Base-by-base conservation (phyloP, 257 asterid species). In the Solanum dulcamara region DNA sequence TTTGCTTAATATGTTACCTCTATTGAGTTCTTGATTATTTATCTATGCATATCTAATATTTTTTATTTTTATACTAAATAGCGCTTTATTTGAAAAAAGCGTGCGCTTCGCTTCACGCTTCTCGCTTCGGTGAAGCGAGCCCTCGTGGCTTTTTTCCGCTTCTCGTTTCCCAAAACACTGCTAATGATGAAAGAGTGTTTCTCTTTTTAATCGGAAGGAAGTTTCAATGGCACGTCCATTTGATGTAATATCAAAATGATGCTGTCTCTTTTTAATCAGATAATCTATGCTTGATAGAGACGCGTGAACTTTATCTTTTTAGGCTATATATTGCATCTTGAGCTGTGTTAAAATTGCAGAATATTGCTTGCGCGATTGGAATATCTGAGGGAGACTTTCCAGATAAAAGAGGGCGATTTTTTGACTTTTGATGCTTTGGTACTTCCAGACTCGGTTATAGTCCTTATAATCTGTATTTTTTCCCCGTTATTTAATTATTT, bases 371-470 rank as follows among this genome's bases (percentile, higher is more conserved):
- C 99, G 24, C 90, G 99, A 85, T 86, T 97, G 92, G 99, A 97
- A 88, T 97, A 95, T 85, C 87, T 97, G 67, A 87, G 97, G 88
- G 99, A 97, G 88, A 97, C 98, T 24, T 97, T 97, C 90, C 99
- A 97, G 91, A 97, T 97, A 80, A 97, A 93, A 86, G 99, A 97
- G 91, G 97, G 97, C 37, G 99, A 97, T 87, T 97, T 96, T 88
- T 89, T 97, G 85, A 95, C 98, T 5, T 97, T 97, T 53, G 99
- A 97, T 89, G 99, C 99, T 85, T 86, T 97, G 99, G 99, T 96
- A 96, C 83, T 55, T 79, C 64, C 86, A 38, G 24, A 59, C 44
- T 67, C 74, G n/a, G 51, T 70, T n/a, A 68, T 28, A 82, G 38
- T 84, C 33, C 30, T 72, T 79, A 66, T 71, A 48, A 10, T 77